Evolutionary conservation across 768 basidiomycete genomes (phyloP).

Genomic region (Cystobasidium ongulense): DNA sequence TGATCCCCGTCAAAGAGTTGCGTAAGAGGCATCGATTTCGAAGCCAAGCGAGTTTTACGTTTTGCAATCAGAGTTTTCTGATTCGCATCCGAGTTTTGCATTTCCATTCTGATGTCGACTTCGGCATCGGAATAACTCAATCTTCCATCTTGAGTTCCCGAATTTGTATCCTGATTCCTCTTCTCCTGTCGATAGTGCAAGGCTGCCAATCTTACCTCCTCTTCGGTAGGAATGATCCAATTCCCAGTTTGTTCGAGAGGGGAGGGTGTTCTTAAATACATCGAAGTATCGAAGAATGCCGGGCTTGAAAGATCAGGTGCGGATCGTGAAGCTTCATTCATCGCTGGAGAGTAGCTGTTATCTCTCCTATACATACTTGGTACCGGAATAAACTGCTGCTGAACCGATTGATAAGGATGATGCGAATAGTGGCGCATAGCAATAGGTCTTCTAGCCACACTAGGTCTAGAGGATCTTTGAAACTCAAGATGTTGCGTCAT

Average conservation of each 20-base stretch:
- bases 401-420: neutral
- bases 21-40: neutral
- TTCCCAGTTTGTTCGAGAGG: neutral
- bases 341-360: neutral
- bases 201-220: neutral
- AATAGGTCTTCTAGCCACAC: neutral
- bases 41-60: neutral
- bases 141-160: neutral
- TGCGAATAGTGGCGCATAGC: neutral
- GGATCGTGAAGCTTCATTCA: neutral
- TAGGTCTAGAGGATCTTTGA: neutral
- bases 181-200: neutral
- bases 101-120: neutral
- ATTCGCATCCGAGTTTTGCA: neutral
- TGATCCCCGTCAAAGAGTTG: neutral
- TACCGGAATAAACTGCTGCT: neutral
- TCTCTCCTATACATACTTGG: neutral
- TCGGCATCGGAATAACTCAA: neutral
- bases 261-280: neutral
- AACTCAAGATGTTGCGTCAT: neutral
- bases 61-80: neutral
- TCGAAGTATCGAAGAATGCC: neutral
- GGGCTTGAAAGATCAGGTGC: neutral
- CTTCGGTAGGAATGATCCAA: neutral
- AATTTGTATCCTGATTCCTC: neutral